Evolutionary conservation across 192 early-diverging fungal species (phyloP), one percentile per base, ranked within the genome.

Genomic region (Coemansia sp.): DNA sequence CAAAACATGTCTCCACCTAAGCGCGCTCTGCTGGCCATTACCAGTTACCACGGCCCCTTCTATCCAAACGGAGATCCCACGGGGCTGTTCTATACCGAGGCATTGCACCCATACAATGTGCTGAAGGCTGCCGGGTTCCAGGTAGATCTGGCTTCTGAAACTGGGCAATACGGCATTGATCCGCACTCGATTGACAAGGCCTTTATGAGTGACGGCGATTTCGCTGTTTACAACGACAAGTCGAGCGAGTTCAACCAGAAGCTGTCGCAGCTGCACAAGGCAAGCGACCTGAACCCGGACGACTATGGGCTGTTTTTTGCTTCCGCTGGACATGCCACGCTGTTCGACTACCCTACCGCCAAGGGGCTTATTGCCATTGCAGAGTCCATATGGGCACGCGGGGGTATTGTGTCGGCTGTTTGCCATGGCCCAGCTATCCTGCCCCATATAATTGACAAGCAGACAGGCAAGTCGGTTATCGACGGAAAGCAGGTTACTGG

Each of bases 351-450:
- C 44, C 81, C 81, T 7, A 80, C 21, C 11, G 81, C 81, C 26
- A 50, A 40, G 18, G 57, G 48, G 0, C 53, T 83, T 21, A 80
- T 80, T 36, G 32, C 16, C 1, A 79, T 83, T 53, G 81, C 81
- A 3, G 76, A 81, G 52, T 67, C 66, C n/a, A 60, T 83, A 11
- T 83, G 76, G 69, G 63, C 42, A 6, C 80, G 73, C 3, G 81
- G 81, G 37, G 81, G 81, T 21, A 51, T 83, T 3, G 81, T 83
- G 7, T 56, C 76, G 6, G 79, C 81, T 4, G 81, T 83, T 5
- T 82, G 77, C 45, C 79, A 84, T 46, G 90, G 87, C 3, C 83
- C 85, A 2, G 88, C 88, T 30, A 87, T 82, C 11, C 63, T 90
- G 54, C 83, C 81, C 0, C 58, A 79, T 16, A 72, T 89, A 32